These are phyloP conservation scores for Ilyonectria mors-panacis DNA, from an alignment of 2,329 filamentous ascomycete genomes.

Conservation along the genomic window DNA sequence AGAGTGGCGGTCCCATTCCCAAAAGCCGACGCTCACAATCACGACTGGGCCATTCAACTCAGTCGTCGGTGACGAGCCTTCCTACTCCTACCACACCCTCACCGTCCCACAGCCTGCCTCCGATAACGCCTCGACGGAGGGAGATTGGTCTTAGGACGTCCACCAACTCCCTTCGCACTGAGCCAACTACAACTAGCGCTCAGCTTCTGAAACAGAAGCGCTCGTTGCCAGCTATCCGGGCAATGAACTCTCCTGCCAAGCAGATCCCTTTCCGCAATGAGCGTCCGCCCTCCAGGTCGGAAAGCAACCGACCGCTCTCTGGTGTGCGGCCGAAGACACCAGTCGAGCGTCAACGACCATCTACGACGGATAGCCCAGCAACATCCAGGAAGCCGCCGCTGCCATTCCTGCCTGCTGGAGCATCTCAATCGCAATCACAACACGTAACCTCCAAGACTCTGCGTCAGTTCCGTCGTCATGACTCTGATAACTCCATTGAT, in stretches of 20 bases:
- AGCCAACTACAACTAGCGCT: constrained; percentile 75
- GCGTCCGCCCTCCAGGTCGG: constrained; percentile 72
- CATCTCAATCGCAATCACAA: constrained; percentile 81
- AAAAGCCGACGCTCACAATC: constrained; percentile 75
- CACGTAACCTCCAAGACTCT: constrained; percentile 81
- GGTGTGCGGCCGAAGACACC: constrained; percentile 79
- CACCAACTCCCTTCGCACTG: constrained; percentile 67
- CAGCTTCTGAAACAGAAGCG: constrained; percentile 77
- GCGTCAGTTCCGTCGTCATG: constrained; percentile 82
- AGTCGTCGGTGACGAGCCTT: constrained; percentile 77
- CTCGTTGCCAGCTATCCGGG: constrained; percentile 73
- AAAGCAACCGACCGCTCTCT: constrained; percentile 65
- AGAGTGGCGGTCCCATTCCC: constrained; percentile 82
- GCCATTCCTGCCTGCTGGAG: constrained; percentile 86
- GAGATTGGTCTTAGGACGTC: constrained; percentile 71
- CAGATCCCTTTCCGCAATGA: constrained; percentile 64
- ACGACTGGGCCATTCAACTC: constrained; percentile 76
- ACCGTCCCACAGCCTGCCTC: constrained; percentile 66
- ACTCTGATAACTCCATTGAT: constrained; percentile 80
- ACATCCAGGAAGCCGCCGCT: constrained; percentile 72
- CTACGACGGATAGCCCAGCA: constrained; percentile 64
- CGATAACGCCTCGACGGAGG: constrained; percentile 74
- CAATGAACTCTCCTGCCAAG: constrained; percentile 67
- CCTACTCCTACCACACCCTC: constrained; percentile 73
- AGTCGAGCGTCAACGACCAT: constrained; percentile 70